Base-by-base conservation (phyloP, 1,284 basidiomycete genomes). In the Uromyces viciae-fabae region DNA sequence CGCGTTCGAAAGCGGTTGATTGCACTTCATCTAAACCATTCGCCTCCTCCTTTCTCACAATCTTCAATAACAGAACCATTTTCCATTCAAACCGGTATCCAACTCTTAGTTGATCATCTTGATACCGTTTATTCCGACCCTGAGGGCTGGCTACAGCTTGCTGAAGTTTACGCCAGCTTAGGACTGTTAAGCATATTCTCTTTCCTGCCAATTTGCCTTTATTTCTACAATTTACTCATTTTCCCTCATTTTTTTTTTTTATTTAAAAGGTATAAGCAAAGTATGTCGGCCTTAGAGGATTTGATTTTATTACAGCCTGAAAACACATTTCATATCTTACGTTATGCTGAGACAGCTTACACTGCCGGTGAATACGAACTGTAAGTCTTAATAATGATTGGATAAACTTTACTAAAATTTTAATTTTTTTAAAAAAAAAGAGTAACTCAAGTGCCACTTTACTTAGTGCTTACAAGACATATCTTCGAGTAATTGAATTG, bases 41-140 rank as follows among this genome's bases (percentile, higher is more conserved):
- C 83, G 19, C 62, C 74, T 38, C 60, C 58, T 68, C 82, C 17
- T 82, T 52, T 87, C 91, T 2, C 86, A 90, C 69, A 88, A 89
- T 25, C 87, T 87, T n/a, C 90, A 91, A 69, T 89, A 89, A 83
- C 66, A 77, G 79, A 42, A 66, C 46, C 58, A 8, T 77, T 83
- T 49, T 82, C 80, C 25, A 43, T 79, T 0, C 81, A 91, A 64
- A 88, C 89, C 56, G 91, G 93, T 0, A 91, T 95, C 0, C 89
- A 91, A 14, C 90, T 93, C 82, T 89, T 99, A 7, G 90, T 91
- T 28, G 87, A 89, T 43, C 92, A 94, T 85, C 90, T 98, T 49
- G 96, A 98, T 85, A 94, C 91, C 0, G 95, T 96, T 86, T 98
- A 98, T 86, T 90, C 91, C 38, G 96, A 99, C 84, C 88, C 93